Evolutionary conservation across 352 stramenopile species (phyloP).

Genomic region (Saprolegnia diclina): DNA sequence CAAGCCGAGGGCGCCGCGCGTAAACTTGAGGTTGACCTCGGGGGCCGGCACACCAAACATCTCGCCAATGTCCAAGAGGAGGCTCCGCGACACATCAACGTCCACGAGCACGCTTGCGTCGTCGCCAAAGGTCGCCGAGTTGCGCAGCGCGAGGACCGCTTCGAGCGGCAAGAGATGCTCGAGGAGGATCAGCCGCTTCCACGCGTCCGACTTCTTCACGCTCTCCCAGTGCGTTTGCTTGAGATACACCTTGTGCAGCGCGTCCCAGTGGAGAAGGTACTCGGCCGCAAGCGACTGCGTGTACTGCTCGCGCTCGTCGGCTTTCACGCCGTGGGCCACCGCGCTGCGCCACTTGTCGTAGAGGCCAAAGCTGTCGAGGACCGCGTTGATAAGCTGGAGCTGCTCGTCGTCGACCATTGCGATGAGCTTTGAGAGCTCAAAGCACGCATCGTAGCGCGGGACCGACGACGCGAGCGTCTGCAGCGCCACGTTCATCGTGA

Average conservation of each 20-base stretch:
- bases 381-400: slow-evolving; percentile 62
- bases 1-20: slow-evolving; percentile 55
- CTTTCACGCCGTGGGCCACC: slow-evolving; percentile 63
- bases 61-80: slow-evolving; percentile 62
- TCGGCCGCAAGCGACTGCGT: slow-evolving; percentile 44
- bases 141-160: slow-evolving; percentile 67
- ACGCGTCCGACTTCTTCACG: slow-evolving; percentile 57
- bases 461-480: slow-evolving; percentile 50
- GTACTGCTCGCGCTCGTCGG: slow-evolving; percentile 42
- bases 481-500: slow-evolving; percentile 83
- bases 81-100: slow-evolving; percentile 38
- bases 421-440: slow-evolving; percentile 74
- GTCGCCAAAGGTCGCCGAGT: slow-evolving; percentile 53
- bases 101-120: slow-evolving; percentile 34
- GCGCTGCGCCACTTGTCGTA: slow-evolving; percentile 72
- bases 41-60: slow-evolving; percentile 71
- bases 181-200: slow-evolving; percentile 45
- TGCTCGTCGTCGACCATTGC: slow-evolving; percentile 80
- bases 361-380: slow-evolving; percentile 61
- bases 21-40: slow-evolving; percentile 73
- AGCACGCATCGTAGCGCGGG: slow-evolving; percentile 65
- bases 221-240: slow-evolving; percentile 61
- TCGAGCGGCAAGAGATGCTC: slow-evolving; percentile 72
- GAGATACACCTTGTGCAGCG: slow-evolving; percentile 39
- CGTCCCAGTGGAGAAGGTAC: slow-evolving; percentile 69